Evolutionary conservation across 2,329 filamentous ascomycete species (phyloP).

Genomic region (Cercospora janseana): DNA sequence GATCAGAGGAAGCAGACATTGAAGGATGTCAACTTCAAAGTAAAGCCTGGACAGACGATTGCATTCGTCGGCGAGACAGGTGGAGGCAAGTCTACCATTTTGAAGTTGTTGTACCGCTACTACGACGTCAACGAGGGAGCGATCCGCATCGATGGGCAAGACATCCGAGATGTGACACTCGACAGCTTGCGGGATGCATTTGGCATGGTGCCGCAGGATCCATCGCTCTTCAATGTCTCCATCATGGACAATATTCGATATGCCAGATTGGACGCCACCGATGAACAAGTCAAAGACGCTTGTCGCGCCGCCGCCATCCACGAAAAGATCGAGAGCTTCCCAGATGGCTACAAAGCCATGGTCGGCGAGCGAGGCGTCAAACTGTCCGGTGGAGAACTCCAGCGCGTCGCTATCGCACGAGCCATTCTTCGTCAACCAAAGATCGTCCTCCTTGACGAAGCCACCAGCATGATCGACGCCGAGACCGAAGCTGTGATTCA

Average conservation of each 20-base stretch:
- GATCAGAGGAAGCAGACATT: constrained; percentile 54
- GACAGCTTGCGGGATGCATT: constrained; percentile 58
- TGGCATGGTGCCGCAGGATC: constrained; percentile 65
- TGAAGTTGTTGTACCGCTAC: constrained; percentile 61
- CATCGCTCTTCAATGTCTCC: constrained; percentile 62
- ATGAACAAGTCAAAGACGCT: constrained; percentile 59
- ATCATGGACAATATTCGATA: constrained; percentile 66
- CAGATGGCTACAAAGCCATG: constrained; percentile 67
- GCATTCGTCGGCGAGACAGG: constrained; percentile 63
- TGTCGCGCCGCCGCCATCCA: constrained; percentile 63
- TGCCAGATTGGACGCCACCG: constrained; percentile 59
- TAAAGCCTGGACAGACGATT: constrained; percentile 54
- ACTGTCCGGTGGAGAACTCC: constrained; percentile 80
- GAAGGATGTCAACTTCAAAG: constrained; percentile 50
- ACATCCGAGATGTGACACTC: constrained; percentile 59
- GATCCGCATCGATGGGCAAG: constrained; percentile 59
- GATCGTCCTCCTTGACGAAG: constrained; percentile 72
- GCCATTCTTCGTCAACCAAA: constrained; percentile 65
- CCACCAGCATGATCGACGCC: constrained; percentile 65
- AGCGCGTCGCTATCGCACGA: constrained; percentile 73
- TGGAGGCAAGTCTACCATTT: constrained; percentile 61
- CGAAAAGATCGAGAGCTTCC: constrained; percentile 61
- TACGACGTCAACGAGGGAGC: constrained; percentile 57
- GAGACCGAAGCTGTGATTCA: constrained; percentile 55
- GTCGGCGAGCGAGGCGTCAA: constrained; percentile 78